A percentile compares a stretch with the other conserved stretches of the same genome.
Evolutionary conservation across 2,329 filamentous ascomycete genomes (phyloP).

Genomic region (Pyrenochaeta sp.): DNA sequence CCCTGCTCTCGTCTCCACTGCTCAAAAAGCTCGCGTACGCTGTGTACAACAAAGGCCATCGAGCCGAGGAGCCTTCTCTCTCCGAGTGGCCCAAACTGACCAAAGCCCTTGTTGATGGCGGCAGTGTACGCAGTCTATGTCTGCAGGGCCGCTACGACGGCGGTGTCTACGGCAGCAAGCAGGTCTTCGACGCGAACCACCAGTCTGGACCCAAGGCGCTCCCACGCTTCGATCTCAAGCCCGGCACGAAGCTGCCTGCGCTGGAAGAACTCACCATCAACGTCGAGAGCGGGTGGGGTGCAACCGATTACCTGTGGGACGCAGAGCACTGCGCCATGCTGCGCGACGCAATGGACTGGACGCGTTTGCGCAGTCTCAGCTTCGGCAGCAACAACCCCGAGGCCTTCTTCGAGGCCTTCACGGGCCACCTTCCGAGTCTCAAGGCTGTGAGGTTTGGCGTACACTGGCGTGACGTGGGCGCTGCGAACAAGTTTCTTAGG

Average conservation of each 20-base stretch:
- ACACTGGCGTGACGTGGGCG: neutral
- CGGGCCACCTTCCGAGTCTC: constrained; percentile 7
- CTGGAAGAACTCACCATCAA: constrained; percentile 11
- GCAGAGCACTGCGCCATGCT: constrained; percentile 4
- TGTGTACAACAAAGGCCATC: constrained; percentile 9
- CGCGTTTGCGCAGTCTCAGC: constrained; percentile 10
- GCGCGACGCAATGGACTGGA: constrained; percentile 5
- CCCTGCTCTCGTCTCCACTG: constrained; percentile 14
- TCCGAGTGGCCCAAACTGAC: constrained; percentile 16
- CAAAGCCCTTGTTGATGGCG: constrained; percentile 2
- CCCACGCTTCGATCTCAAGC: neutral
- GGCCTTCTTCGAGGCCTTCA: constrained; percentile 8
- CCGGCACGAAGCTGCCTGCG: neutral
- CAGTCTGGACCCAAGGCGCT: neutral
- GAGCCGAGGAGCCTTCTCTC: neutral
- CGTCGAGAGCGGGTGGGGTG: neutral
- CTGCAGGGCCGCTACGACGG: neutral
- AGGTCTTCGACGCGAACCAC: constrained; percentile 1
- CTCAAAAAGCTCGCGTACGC: constrained; percentile 8
- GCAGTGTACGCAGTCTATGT: neutral
- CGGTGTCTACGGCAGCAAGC: neutral
- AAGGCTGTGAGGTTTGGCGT: constrained; percentile 5
- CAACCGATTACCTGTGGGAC: constrained; percentile 3
- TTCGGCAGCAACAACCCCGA: constrained; percentile 10
- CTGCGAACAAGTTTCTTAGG: neutral